Evolutionary conservation across 1,284 basidiomycete species (phyloP).

Genomic region (Leccinum discolor): DNA sequence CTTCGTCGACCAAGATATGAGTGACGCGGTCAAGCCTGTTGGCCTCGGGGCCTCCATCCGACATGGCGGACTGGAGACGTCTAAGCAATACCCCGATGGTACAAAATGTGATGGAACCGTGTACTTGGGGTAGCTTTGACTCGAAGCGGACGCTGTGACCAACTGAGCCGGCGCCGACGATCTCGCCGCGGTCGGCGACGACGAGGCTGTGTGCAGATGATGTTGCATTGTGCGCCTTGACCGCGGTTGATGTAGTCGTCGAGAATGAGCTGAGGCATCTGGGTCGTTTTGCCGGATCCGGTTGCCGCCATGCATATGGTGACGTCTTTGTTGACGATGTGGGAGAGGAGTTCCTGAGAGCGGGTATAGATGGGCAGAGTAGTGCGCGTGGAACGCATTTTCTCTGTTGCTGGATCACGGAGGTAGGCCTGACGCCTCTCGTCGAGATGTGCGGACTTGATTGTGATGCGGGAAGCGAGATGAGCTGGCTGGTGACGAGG

Average conservation of each 20-base stretch:
- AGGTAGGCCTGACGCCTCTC: slow-evolving; percentile 65
- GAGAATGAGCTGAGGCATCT: slow-evolving; percentile 92
- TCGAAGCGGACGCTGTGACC: slow-evolving; percentile 97
- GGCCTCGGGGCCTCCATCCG: slow-evolving; percentile 36
- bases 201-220: slow-evolving; percentile 93
- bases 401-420: slow-evolving; percentile 58
- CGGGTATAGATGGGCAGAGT: slow-evolving; percentile 77
- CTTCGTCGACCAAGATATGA: slow-evolving; percentile 94
- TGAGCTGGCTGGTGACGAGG: slow-evolving; percentile 18
- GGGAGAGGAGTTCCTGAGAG: slow-evolving; percentile 65
- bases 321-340: slow-evolving; percentile 82
- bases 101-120: slow-evolving; percentile 92
- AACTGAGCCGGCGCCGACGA: slow-evolving; percentile 67
- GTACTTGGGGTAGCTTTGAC: slow-evolving; percentile 73
- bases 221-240: slow-evolving; percentile 86
- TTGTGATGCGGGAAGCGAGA: slow-evolving; percentile 5
- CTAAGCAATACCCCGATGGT: slow-evolving; percentile 93
- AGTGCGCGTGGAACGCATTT: slow-evolving; percentile 70
- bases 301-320: slow-evolving; percentile 95
- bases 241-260: slow-evolving; percentile 83
- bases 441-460: slow-evolving; percentile 65
- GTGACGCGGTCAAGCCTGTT: slow-evolving; percentile 79
- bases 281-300: slow-evolving; percentile 96
- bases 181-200: slow-evolving; percentile 59
- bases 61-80: slow-evolving; percentile 80